Evolutionary conservation across 148 eudicot genomes (phyloP), one percentile per base, ranked within the genome.

Genomic region (Spergularia bocconei): DNA sequence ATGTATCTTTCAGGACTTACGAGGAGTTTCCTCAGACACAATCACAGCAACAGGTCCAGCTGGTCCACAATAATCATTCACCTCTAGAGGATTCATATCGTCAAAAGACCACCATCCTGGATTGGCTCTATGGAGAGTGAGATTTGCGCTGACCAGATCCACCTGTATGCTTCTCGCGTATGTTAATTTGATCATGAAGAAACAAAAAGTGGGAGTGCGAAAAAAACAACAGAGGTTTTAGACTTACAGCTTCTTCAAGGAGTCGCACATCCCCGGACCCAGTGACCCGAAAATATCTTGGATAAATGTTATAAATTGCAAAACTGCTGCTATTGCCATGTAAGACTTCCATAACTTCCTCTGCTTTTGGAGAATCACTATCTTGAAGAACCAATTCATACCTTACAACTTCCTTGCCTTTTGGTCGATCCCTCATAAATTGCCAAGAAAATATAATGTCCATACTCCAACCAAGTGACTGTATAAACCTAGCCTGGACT

Each of bases 11-110:
- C 62, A 16, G 38, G 79, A 88, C 98, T 86, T 79, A 94, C 98
- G 97, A 60, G 98, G 98, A 33, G 96, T 90, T 88, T 92, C 98
- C 85, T 94, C 98, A 10, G 98, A 90, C 69, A 89, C 90, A 77
- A 94, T 75, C 39, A 94, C 84, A 52, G 97, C 97, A 89, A 86
- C 88, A 44, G 98, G 98, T 51, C 97, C 98, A n/a, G 78, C 75
- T 78, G 87, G 85, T 55, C 88, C 92, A 78, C 86, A 87, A 79
- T 96, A 92, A 72, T 68, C 83, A 62, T 21, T 72, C 70, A 78
- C 79, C 78, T 85, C 78, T 20, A 71, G 58, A 33, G 87, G 81
- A 73, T 82, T 78, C 25, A 81, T 77, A 79, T 94, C 97, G 65
- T 76, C 77, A 71, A 94, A 94, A 44, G 98, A 92, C 97, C 98